phyloP scores from a whole-genome alignment of 116 monocot genomes.

The Dioscorea cayenensis region DNA sequence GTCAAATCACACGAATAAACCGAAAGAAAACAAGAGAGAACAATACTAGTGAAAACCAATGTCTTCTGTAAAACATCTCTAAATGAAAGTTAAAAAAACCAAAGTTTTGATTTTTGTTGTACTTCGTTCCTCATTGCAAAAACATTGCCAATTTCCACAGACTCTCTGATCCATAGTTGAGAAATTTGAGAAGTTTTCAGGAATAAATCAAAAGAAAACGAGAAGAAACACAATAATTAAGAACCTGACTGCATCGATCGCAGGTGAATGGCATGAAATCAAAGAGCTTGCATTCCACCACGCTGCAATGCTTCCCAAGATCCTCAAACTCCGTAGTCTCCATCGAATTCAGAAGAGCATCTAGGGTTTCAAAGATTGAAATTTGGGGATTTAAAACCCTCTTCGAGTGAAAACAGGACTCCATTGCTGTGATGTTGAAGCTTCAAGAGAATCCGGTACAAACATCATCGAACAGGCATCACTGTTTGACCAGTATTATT shows the following conservation, averaged over 20 bases:
- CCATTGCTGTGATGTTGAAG: not conserved
- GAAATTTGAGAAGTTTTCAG: not conserved
- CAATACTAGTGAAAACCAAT: too few species aligned
- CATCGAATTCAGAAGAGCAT: conserved; percentile 17
- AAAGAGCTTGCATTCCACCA: conserved; percentile 70
- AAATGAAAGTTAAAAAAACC: too few species aligned
- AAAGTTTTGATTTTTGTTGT: too few species aligned
- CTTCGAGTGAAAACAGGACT: not conserved
- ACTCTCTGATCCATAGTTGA: not conserved
- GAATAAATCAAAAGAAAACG: not conserved
- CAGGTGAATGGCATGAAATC: conserved; percentile 92
- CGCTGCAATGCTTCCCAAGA: conserved; percentile 81
- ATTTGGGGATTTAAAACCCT: not conserved
- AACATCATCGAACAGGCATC: too few species aligned
- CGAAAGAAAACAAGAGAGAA: not conserved
- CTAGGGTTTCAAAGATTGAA: not conserved
- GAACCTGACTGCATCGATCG: conserved; percentile 72
- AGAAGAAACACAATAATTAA: not conserved
- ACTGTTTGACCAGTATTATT: too few species aligned
- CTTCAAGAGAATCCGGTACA: too few species aligned
- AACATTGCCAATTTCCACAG: not conserved
- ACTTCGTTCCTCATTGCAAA: not conserved
- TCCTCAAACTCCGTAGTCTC: conserved; percentile 64
- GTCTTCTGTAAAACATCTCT: too few species aligned
- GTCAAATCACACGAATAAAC: not conserved